Percentiles rank a stretch among this genome's conserved stretches.
Evolutionary conservation across 495 filamentous ascomycete genomes (phyloP).

Genomic region (Lophiotrema nucula): DNA sequence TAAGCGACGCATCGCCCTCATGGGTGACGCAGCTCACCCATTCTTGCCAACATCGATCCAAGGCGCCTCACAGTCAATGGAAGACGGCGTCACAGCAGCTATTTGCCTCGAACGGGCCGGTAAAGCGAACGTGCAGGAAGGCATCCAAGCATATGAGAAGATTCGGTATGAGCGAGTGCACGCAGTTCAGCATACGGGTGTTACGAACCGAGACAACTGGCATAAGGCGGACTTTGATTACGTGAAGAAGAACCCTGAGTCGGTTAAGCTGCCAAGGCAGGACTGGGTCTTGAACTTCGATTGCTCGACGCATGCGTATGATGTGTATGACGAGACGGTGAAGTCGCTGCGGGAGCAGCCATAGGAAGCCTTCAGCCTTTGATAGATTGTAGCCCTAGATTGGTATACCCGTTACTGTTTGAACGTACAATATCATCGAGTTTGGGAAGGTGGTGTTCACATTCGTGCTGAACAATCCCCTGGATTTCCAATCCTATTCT

Average conservation of each 20-base stretch:
- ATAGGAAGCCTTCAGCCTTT: slow-evolving; percentile 8
- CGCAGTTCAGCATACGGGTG: slow-evolving; percentile 38
- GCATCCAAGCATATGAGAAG: slow-evolving; percentile 37
- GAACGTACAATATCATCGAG: too few relatives aligned
- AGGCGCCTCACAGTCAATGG: slow-evolving; percentile 43
- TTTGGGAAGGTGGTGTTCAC: too few relatives aligned
- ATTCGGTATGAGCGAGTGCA: slow-evolving; percentile 39
- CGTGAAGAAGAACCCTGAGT: slow-evolving; percentile 41
- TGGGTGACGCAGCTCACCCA: slow-evolving; percentile 42
- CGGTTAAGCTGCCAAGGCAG: slow-evolving; percentile 36
- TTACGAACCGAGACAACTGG: slow-evolving; percentile 38
- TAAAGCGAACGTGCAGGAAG: slow-evolving; percentile 24
- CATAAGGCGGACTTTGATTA: slow-evolving; percentile 41
- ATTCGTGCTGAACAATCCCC: too few relatives aligned
- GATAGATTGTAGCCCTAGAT: too few relatives aligned
- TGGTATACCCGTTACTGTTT: too few relatives aligned
- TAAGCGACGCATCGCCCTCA: slow-evolving; percentile 34
- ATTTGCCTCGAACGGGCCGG: slow-evolving; percentile 35
- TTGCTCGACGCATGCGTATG: slow-evolving; percentile 37
- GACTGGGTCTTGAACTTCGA: slow-evolving; percentile 42
- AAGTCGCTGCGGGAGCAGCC: slow-evolving; percentile 16
- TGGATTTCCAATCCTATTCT: too few relatives aligned
- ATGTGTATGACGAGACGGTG: slow-evolving; percentile 30
- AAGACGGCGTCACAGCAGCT: slow-evolving; percentile 40
- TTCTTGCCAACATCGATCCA: slow-evolving; percentile 42